Evolutionary conservation across 208 protist genomes (phyloP).

Genomic region (Acanthamoeba healyi): DNA sequence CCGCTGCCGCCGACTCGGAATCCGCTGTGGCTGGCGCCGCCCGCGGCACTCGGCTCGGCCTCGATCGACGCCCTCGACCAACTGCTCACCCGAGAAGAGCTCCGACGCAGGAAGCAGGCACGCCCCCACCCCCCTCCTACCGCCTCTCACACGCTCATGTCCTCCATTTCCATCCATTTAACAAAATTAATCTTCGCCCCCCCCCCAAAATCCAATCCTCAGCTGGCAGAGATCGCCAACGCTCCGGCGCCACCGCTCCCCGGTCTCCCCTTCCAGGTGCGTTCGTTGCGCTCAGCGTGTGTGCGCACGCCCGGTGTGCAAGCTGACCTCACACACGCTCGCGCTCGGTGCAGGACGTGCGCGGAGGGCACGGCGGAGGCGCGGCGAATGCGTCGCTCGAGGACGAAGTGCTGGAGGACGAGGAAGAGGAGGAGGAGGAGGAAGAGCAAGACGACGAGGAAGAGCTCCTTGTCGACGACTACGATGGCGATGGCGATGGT

Average conservation of each 20-base stretch:
- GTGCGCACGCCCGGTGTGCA: too few relatives aligned
- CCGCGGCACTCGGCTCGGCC: background rate
- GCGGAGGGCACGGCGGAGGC: background rate
- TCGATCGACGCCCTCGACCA: background rate
- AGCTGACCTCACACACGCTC: too few relatives aligned
- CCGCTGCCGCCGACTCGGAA: background rate
- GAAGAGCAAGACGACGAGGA: constrained; percentile 36
- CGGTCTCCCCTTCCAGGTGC: background rate
- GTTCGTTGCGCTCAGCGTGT: too few relatives aligned
- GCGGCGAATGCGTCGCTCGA: background rate
- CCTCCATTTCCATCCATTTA: background rate
- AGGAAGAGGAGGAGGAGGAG: background rate
- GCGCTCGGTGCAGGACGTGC: too few relatives aligned
- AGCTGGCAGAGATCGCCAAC: background rate
- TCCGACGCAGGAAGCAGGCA: background rate
- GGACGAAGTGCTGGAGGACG: background rate
- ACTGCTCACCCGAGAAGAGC: background rate
- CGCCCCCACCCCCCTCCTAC: too few relatives aligned
- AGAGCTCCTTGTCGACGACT: background rate
- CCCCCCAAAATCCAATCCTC: background rate
- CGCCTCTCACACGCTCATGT: too few relatives aligned
- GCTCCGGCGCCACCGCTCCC: background rate
- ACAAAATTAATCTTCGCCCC: background rate
- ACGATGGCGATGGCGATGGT: too few relatives aligned
- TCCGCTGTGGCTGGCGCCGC: background rate